Evolutionary conservation across 1,284 basidiomycete genomes (phyloP).

Genomic region (Apiotrichum mycotoxinovorans): DNA sequence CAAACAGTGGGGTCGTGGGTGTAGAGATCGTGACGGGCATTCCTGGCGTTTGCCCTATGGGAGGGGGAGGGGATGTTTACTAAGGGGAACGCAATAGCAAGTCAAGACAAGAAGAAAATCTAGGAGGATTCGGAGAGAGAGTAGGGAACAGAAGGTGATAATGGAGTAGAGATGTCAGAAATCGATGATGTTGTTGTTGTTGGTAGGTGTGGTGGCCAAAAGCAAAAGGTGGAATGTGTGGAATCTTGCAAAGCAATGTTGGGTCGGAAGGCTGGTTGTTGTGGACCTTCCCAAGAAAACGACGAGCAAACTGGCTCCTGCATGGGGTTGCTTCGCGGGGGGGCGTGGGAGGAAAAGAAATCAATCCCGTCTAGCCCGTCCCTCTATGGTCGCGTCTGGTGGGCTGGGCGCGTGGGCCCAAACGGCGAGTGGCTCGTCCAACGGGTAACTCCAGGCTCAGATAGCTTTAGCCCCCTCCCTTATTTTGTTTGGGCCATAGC

Average conservation of each 20-base stretch:
- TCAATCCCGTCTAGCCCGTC: not conserved
- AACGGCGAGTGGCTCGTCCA: too few species aligned
- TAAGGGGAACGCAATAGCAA: not conserved
- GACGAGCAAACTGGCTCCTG: too few species aligned
- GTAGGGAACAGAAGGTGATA: too few species aligned
- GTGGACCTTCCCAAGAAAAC: not conserved
- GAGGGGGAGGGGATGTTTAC: not conserved
- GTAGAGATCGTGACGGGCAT: slow-evolving; percentile 1
- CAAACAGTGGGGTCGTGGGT: not conserved
- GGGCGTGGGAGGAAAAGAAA: not conserved
- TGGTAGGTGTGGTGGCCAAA: not conserved
- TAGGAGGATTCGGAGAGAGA: too few species aligned
- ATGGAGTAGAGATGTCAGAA: not conserved
- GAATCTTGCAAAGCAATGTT: not conserved
- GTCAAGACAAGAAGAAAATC: too few species aligned
- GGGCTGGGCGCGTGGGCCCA: too few species aligned
- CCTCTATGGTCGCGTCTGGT: too few species aligned
- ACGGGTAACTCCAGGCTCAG: too few species aligned
- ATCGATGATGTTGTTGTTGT: not conserved
- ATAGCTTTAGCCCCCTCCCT: too few species aligned
- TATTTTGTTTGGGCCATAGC: too few species aligned
- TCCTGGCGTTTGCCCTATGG: not conserved
- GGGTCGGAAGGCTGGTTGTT: slow-evolving; percentile 2
- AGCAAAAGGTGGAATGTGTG: not conserved
- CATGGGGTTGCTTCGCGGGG: too few species aligned